These are phyloP conservation scores for Fusarium gaditjirri DNA, from an alignment of 2,329 filamentous ascomycete genomes.

Conservation along the genomic window DNA sequence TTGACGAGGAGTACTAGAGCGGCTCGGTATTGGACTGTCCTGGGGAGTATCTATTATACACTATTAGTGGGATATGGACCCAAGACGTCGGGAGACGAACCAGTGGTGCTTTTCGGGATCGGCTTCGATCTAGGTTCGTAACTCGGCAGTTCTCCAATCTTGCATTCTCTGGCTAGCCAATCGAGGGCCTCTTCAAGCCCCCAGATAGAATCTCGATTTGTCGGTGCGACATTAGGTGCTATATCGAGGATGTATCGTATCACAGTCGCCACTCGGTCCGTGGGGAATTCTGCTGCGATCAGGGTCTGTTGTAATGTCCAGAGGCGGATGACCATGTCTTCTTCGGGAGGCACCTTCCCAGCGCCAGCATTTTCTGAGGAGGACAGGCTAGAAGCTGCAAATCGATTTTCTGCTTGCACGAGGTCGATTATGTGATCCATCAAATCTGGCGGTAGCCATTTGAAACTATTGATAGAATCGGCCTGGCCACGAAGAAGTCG, in stretches of 20 bases:
- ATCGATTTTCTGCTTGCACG: constrained; percentile 73
- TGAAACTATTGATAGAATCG: constrained; percentile 74
- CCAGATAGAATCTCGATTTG: constrained; percentile 77
- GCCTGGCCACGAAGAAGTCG: constrained; percentile 84
- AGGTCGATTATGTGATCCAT: constrained; percentile 81
- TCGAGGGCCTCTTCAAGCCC: constrained; percentile 89
- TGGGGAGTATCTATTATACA: constrained; percentile 56
- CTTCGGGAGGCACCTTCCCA: constrained; percentile 72
- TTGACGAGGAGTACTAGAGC: constrained; percentile 60
- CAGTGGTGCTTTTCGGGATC: constrained; percentile 51
- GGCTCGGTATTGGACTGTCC: constrained; percentile 62
- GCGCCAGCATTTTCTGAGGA: constrained; percentile 55
- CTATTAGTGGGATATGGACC: not conserved
- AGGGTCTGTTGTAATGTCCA: constrained; percentile 88
- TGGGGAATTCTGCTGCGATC: constrained; percentile 73
- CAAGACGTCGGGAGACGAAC: constrained; percentile 17
- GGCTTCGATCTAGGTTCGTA: constrained; percentile 65
- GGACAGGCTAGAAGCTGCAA: constrained; percentile 61
- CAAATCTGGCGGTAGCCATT: constrained; percentile 84
- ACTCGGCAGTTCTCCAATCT: constrained; percentile 73
- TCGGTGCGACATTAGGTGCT: constrained; percentile 67
- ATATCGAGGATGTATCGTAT: constrained; percentile 75
- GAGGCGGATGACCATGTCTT: constrained; percentile 80
- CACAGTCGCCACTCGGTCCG: constrained; percentile 69
- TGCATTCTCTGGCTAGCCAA: constrained; percentile 85